Evolutionary conservation across 495 filamentous ascomycete genomes (phyloP).

Genomic region (Daldinia grandis): DNA sequence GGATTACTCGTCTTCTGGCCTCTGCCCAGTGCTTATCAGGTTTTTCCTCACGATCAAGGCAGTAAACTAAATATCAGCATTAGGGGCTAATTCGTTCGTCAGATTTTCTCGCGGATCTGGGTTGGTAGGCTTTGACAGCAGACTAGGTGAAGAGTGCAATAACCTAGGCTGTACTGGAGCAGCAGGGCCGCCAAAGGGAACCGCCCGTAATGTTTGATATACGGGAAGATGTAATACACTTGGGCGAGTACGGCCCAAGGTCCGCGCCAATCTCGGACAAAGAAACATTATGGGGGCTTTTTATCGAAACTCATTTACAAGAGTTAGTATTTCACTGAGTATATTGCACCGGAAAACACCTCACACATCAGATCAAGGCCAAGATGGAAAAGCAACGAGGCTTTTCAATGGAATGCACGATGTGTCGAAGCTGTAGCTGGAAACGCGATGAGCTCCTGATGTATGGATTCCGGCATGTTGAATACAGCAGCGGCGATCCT

Average conservation of each 20-base stretch:
- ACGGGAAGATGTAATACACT: not conserved
- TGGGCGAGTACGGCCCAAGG: slow-evolving; percentile 7
- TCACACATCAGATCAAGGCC: not conserved
- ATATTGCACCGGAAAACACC: not conserved
- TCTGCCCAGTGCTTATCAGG: slow-evolving; percentile 62
- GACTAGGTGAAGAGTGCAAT: slow-evolving; percentile 18
- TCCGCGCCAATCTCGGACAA: slow-evolving; percentile 30
- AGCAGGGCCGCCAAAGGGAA: not conserved
- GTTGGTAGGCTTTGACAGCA: slow-evolving; percentile 25
- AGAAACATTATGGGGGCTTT: slow-evolving; percentile 24
- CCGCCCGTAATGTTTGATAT: not conserved
- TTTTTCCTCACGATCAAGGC: slow-evolving; percentile 64
- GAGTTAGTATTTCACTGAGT: not conserved
- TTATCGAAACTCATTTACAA: slow-evolving; percentile 13
- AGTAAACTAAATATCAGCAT: slow-evolving; percentile 64
- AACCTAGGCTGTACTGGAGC: not conserved
- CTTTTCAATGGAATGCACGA: not conserved
- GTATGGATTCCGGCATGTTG: slow-evolving; percentile 30
- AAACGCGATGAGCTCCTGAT: slow-evolving; percentile 3
- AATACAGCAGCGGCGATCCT: not conserved
- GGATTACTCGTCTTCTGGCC: slow-evolving; percentile 57
- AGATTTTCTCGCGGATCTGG: slow-evolving; percentile 41
- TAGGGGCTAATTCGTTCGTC: slow-evolving; percentile 32
- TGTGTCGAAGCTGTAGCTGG: not conserved
- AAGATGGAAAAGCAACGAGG: not conserved